Evolutionary conservation across 176 grass and related monocot genomes (phyloP).

Genomic region (Carex littledalei): DNA sequence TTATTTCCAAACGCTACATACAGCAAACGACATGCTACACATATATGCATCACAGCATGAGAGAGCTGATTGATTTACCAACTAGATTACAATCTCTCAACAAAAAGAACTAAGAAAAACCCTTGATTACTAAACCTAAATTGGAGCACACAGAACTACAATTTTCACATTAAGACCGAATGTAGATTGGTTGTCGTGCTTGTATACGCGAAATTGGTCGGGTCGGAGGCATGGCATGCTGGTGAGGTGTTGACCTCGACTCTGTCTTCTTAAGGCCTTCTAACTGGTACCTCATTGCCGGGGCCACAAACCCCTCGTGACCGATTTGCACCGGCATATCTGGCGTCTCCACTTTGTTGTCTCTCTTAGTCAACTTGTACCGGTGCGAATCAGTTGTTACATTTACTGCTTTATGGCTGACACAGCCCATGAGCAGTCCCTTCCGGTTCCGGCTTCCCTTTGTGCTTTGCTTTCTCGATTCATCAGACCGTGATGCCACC

Average conservation of each 20-base stretch:
- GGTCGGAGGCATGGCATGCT: not conserved
- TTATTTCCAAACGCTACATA: not conserved
- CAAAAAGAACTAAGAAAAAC: not conserved
- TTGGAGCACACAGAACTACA: not conserved
- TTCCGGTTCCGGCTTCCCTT: not conserved
- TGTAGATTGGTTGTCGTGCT: not conserved
- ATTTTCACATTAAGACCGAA: not conserved
- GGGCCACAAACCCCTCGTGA: not conserved
- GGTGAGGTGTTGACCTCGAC: not conserved
- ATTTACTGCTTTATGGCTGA: slow-evolving; percentile 55
- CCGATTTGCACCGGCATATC: not conserved
- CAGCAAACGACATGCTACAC: not conserved
- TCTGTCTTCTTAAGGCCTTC: slow-evolving; percentile 26
- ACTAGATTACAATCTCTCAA: not conserved
- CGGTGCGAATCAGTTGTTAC: slow-evolving; percentile 26
- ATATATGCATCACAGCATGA: not conserved
- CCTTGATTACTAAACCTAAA: not conserved
- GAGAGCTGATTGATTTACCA: not conserved
- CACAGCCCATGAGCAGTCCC: slow-evolving; percentile 56
- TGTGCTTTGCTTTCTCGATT: not conserved
- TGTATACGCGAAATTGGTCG: not conserved
- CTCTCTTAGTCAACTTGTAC: not conserved
- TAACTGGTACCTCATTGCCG: slow-evolving; percentile 23
- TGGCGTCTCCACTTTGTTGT: not conserved
- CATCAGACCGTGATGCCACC: slow-evolving; percentile 30